Percentiles rank a stretch among this genome's conserved stretches.
Conservation (phyloP, 495 filamentous ascomycete genomes). For the Tuber borchii region DNA sequence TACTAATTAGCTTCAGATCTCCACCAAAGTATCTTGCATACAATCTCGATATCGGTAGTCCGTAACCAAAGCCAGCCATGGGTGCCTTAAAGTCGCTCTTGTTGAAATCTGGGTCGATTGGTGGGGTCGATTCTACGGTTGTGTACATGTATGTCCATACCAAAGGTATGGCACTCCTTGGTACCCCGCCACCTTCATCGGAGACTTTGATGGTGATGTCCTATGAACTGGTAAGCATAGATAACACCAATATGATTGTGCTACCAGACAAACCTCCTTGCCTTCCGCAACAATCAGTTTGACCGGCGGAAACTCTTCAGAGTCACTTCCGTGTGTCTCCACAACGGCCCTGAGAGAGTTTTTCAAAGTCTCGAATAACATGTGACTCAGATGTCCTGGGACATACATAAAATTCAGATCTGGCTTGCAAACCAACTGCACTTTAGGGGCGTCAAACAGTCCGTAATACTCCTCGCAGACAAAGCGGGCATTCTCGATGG, state of each 20-base stretch:
- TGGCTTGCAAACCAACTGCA: conserved; percentile 90
- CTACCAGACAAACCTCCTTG: conserved; percentile 53
- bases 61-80: conserved; percentile 98
- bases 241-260: conserved; percentile 1
- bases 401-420: conserved; percentile 98
- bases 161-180: conserved; percentile 79
- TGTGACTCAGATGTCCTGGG: conserved; percentile 92
- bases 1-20: conserved; percentile 94
- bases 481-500: conserved; percentile 95
- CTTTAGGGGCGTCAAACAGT: conserved; percentile 91
- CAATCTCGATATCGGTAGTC: conserved; percentile 81
- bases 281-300: conserved; percentile 96
- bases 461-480: conserved; percentile 99
- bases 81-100: conserved; percentile 99
- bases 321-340: conserved; percentile 88
- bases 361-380: conserved; percentile 98
- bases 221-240: conserved; percentile 26
- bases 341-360: conserved; percentile 96
- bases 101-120: conserved; percentile 92
- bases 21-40: conserved; percentile 97
- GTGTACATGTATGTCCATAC: conserved; percentile 99
- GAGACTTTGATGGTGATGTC: conserved; percentile 98
- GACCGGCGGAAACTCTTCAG: conserved; percentile 89
- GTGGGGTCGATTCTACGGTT: conserved; percentile 91
- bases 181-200: conserved; percentile 94